A percentile compares a stretch with the other conserved stretches of the same genome.
phyloP scores from a whole-genome alignment of 108 stramenopile species.

The Cyclotella baltica region DNA sequence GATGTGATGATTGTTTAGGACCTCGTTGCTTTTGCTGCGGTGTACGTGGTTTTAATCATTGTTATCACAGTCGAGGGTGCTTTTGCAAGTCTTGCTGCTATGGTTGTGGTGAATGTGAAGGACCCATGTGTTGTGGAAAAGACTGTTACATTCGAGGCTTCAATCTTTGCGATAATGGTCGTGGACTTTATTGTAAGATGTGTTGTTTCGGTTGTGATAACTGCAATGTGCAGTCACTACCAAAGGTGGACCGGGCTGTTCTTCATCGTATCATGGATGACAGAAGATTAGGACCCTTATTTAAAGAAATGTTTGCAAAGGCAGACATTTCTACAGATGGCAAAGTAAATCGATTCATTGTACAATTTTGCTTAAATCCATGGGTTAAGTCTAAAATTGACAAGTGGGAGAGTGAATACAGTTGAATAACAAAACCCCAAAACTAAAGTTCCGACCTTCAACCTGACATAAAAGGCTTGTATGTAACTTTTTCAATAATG shows the following conservation, averaged over 20 bases:
- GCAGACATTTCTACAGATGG: background rate
- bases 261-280: background rate
- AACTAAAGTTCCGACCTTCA: no score
- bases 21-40: background rate
- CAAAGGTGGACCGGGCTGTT: background rate
- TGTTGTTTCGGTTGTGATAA: background rate
- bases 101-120: conserved; percentile 4
- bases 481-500: no score
- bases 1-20: conserved; percentile 3
- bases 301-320: background rate
- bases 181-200: background rate
- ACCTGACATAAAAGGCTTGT: no score
- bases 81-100: conserved; percentile 9
- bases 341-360: no score
- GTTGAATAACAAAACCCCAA: no score
- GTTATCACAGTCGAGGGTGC: background rate
- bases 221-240: background rate
- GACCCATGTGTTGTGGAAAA: background rate
- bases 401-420: background rate
- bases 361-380: conserved; percentile 5
- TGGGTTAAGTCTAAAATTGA: background rate
- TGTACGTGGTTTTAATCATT: background rate
- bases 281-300: background rate
- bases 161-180: background rate
- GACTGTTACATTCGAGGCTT: background rate